A percentile compares a stretch with the other conserved stretches of the same genome.
Evolutionary conservation across 1,284 basidiomycete genomes (phyloP).

Genomic region (Moniliella sp.): DNA sequence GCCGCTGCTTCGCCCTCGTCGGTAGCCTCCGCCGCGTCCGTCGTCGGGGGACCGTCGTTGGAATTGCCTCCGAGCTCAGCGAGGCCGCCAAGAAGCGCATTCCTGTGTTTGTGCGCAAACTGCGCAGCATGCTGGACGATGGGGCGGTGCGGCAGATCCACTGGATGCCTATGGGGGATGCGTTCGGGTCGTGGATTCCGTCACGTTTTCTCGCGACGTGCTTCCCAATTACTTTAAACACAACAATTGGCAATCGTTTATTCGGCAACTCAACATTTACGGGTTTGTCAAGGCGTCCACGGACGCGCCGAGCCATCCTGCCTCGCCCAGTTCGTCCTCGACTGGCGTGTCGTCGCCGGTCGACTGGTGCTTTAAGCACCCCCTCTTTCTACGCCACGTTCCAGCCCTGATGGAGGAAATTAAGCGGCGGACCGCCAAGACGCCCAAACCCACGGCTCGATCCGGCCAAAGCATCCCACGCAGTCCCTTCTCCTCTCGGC

Average conservation of each 20-base stretch:
- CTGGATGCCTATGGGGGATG: not conserved
- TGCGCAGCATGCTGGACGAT: not conserved
- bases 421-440: not conserved
- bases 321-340: too few relatives aligned
- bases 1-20: too few relatives aligned
- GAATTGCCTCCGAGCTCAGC: too few relatives aligned
- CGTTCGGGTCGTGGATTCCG: not conserved
- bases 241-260: conserved; percentile 28
- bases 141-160: not conserved
- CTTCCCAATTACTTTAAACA: conserved; percentile 15
- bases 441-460: too few relatives aligned
- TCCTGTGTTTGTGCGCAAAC: not conserved
- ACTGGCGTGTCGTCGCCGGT: not conserved
- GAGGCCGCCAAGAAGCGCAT: not conserved
- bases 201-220: not conserved
- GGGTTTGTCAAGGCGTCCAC: not conserved
- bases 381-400: not conserved
- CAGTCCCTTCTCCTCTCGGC: too few relatives aligned
- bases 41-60: too few relatives aligned
- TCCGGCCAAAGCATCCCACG: too few relatives aligned
- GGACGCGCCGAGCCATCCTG: not conserved
- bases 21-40: too few relatives aligned
- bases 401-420: not conserved
- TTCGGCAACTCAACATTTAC: conserved; percentile 23
- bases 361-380: not conserved